Evolutionary conservation across 768 basidiomycete species (phyloP), one percentile per base, ranked within the genome.

Genomic region (Hygrocybe punicea): DNA sequence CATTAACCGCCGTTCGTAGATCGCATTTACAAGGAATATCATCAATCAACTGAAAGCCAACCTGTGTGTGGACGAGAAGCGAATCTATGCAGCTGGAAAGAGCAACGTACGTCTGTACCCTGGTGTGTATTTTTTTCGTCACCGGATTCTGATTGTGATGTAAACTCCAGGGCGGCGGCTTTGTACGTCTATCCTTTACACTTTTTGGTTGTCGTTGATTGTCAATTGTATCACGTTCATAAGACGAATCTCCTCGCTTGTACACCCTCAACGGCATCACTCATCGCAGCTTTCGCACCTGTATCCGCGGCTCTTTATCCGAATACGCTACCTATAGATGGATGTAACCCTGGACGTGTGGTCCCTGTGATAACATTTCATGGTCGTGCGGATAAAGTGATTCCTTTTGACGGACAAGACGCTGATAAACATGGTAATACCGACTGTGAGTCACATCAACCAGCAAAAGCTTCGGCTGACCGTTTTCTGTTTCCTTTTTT

Each of bases 171-270:
- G 61, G 61, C 19, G 61, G 61, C 24, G 62, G 62, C 14, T 63
- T 63, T 24, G 59, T 60, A 33, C 46, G 61, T 60, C 33, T 39
- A n/a, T n/a, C n/a, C n/a, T n/a, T n/a, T n/a, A n/a, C 29, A 29
- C 8, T 29, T 29, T 29, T 29, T 29, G 8, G 8, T 29, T 29
- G 29, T 25, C 10, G 16, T 17, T 11, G 6, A 4, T 42, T 14
- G 16, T 19, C 23, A 21, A 29, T 47, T 23, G 6, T 48, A 29
- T 10, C 2, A 17, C 21, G 46, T 24, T 6, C 1, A 7, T 37
- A n/a, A 63, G 62, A 58, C 49, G 17, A 62, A 65, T 50, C 53
- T 63, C 14, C 59, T 65, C 17, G 63, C 63, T 16, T 65, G 63
- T 60, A 53, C 61, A 23, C 19, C 40, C 2, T 44, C 42, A 6